Evolutionary conservation across 495 filamentous ascomycete species (phyloP).

Genomic region (Jackrogersella multiformis): DNA sequence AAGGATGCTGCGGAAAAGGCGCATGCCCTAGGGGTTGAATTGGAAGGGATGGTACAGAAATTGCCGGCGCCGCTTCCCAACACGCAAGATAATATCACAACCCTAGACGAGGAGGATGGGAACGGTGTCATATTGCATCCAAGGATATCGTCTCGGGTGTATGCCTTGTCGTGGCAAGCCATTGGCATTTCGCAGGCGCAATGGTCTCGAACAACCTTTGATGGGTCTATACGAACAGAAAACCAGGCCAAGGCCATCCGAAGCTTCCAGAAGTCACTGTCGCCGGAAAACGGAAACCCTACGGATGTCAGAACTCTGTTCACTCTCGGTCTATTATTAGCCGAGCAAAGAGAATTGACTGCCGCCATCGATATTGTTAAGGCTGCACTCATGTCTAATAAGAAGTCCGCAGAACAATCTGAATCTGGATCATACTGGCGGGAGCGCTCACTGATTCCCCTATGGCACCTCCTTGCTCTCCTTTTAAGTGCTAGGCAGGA

Average conservation of each 20-base stretch:
- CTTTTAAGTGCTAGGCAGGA: slow-evolving; percentile 87
- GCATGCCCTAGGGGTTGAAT: slow-evolving; percentile 67
- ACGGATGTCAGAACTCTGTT: slow-evolving; percentile 77
- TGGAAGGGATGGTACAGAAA: slow-evolving; percentile 68
- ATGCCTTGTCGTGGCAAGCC: slow-evolving; percentile 78
- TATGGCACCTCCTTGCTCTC: slow-evolving; percentile 89
- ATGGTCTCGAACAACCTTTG: slow-evolving; percentile 82
- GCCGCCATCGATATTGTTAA: slow-evolving; percentile 80
- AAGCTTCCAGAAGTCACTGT: slow-evolving; percentile 75
- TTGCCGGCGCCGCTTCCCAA: slow-evolving; percentile 39
- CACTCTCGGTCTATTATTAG: slow-evolving; percentile 78
- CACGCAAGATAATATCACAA: slow-evolving; percentile 35
- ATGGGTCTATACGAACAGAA: slow-evolving; percentile 71
- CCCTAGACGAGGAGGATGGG: slow-evolving; percentile 46
- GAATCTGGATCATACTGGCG: slow-evolving; percentile 54
- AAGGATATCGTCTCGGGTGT: slow-evolving; percentile 59
- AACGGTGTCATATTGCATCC: slow-evolving; percentile 51
- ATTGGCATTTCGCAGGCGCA: slow-evolving; percentile 84
- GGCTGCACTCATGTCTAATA: slow-evolving; percentile 60
- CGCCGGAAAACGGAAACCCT: slow-evolving; percentile 67
- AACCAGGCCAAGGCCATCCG: slow-evolving; percentile 77
- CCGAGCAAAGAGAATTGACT: slow-evolving; percentile 79
- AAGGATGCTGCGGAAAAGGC: slow-evolving; percentile 80
- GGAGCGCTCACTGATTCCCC: slow-evolving; percentile 68
- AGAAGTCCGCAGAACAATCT: slow-evolving; percentile 47